Conservation (phyloP, 352 stramenopile genomes). For the Globisporangium carolinianum region DNA sequence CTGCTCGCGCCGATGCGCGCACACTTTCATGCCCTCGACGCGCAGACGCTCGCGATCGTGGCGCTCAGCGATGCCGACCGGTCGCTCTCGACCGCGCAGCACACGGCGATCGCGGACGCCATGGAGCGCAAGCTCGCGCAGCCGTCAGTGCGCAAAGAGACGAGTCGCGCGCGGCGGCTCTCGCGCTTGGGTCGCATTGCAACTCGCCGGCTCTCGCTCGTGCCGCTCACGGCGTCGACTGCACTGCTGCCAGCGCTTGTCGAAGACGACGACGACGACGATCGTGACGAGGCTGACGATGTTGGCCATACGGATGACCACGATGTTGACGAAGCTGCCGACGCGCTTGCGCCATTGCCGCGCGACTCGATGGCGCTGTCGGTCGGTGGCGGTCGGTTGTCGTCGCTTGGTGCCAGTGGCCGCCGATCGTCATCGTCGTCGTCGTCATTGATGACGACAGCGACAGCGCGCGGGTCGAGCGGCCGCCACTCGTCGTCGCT, state of each 20-base stretch:
- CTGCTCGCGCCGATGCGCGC: constrained; percentile 35
- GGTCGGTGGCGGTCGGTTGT: background rate
- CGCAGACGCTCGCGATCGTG: constrained; percentile 52
- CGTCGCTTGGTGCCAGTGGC: background rate
- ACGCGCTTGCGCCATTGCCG: constrained; percentile 9
- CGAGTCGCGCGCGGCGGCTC: constrained; percentile 46
- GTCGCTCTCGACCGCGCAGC: constrained; percentile 50
- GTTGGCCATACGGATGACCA: background rate
- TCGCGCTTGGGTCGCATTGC: constrained; percentile 52
- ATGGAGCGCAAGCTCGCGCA: constrained; percentile 69
- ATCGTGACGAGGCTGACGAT: constrained; percentile 14
- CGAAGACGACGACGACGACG: constrained; percentile 44
- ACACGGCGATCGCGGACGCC: constrained; percentile 62
- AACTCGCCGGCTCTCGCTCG: constrained; percentile 38
- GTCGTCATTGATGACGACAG: background rate
- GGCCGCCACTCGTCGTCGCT: constrained; percentile 4
- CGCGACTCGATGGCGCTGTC: background rate
- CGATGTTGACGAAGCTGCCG: constrained; percentile 17
- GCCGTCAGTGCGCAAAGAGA: constrained; percentile 50
- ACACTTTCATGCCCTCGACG: constrained; percentile 45
- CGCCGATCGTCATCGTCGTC: background rate
- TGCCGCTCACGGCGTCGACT: constrained; percentile 28
- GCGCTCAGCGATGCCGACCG: constrained; percentile 53
- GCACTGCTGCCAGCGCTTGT: constrained; percentile 13
- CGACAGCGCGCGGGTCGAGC: background rate